These are phyloP conservation scores for Phytophthora podocarpi DNA, from an alignment of 352 stramenopile genomes.

Conservation along the genomic window DNA sequence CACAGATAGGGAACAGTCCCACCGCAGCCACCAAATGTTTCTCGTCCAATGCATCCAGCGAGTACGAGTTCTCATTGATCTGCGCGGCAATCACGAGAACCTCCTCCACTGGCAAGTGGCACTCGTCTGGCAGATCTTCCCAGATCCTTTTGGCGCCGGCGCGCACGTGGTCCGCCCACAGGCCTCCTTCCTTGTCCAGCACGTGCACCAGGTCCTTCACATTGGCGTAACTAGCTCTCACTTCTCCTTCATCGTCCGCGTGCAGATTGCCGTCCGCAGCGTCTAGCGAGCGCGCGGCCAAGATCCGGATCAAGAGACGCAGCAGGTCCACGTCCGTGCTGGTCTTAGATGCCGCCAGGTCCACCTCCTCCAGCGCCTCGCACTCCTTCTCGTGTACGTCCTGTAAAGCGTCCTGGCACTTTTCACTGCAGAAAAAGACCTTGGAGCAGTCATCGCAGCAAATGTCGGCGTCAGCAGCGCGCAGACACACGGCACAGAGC, in stretches of 20 bases:
- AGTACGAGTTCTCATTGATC: slow-evolving; percentile 64
- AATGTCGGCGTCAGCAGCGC: slow-evolving; percentile 44
- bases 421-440: slow-evolving; percentile 56
- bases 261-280: slow-evolving; percentile 19
- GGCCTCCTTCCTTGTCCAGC: slow-evolving; percentile 27
- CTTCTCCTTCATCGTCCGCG: slow-evolving; percentile 19
- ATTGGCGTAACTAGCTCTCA: slow-evolving; percentile 36
- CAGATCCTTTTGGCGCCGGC: slow-evolving; percentile 38
- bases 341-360: slow-evolving; percentile 47
- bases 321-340: slow-evolving; percentile 44
- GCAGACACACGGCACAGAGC: slow-evolving; percentile 51
- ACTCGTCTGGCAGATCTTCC: slow-evolving; percentile 41
- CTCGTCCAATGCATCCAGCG: slow-evolving; percentile 45
- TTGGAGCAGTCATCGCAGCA: slow-evolving; percentile 59
- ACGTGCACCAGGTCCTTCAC: slow-evolving; percentile 48
- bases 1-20: slow-evolving; percentile 49
- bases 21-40: slow-evolving; percentile 44
- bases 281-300: slow-evolving; percentile 36
- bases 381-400: slow-evolving; percentile 53
- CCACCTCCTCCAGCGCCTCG: slow-evolving; percentile 48
- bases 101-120: slow-evolving; percentile 45
- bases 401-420: slow-evolving; percentile 39
- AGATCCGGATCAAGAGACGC: slow-evolving; percentile 48
- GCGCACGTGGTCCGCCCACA: slow-evolving; percentile 43
- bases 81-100: slow-evolving; percentile 49